A percentile compares a stretch with the other conserved stretches of the same genome.
Evolutionary conservation across 2,329 filamentous ascomycete species (phyloP).

Genomic region (Penicillium sp.): DNA sequence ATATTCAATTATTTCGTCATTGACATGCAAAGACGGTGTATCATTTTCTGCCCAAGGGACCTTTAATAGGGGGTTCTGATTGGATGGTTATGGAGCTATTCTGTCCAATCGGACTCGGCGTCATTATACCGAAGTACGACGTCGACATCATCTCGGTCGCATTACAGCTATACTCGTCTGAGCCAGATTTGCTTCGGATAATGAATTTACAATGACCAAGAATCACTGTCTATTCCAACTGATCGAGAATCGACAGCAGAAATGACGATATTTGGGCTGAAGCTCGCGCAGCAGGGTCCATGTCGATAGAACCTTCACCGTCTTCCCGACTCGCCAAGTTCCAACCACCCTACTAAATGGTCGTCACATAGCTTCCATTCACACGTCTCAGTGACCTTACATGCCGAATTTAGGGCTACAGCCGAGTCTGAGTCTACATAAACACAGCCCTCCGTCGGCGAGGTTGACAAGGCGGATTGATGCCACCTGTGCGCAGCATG

Average conservation of each 20-base stretch:
- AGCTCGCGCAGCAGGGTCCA: not conserved
- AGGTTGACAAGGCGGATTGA: not conserved
- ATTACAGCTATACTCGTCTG: not conserved
- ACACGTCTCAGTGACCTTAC: not conserved
- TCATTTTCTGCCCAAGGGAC: constrained; percentile 5
- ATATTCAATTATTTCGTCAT: constrained; percentile 8
- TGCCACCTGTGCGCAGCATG: not conserved
- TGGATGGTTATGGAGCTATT: not conserved
- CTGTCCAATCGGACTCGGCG: not conserved
- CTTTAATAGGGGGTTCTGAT: not conserved
- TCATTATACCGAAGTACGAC: not conserved
- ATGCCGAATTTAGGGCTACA: not conserved
- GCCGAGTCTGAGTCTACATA: not conserved
- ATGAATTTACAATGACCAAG: not conserved
- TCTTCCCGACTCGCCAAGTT: not conserved
- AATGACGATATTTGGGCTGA: not conserved
- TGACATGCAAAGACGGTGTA: constrained; percentile 3
- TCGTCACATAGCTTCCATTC: not conserved
- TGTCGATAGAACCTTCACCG: not conserved
- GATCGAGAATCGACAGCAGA: not conserved
- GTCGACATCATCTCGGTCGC: not conserved
- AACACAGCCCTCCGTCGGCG: not conserved
- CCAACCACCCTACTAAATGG: not conserved
- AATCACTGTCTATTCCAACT: not conserved
- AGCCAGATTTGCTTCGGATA: not conserved